Base-by-base conservation (phyloP, 2,329 filamentous ascomycete species). In the Colletotrichum cuscutae region DNA sequence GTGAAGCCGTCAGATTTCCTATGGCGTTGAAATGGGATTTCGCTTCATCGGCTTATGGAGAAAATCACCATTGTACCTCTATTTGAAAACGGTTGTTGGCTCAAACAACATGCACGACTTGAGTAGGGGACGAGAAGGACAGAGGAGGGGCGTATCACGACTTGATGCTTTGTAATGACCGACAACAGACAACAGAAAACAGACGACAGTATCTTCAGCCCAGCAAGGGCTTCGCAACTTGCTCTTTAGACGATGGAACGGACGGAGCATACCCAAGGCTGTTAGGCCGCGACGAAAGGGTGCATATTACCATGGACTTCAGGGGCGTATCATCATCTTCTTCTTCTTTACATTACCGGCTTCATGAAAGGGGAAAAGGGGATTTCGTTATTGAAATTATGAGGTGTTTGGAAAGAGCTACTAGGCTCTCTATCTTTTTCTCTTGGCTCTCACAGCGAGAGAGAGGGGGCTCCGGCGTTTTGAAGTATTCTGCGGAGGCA, bases 1-100 rank as follows among this genome's bases (percentile, higher is more conserved):
- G 70, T 70, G 19, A 72, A 59, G 53, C 32, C 66, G 13, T 54
- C 54, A 1, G 70, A 72, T 32, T 72, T 72, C 49, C 30, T 72
- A 5, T 72, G 70, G 65, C 59, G 60, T 24, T 72, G 46, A 69
- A 4, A 9, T 30, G 9, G 12, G 4, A 5, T 42, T 19, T 3
- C 13, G 15, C 13, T 42, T 42, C 37, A 19, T 15, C 3, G 13
- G 15, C 37, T 42, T 42, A 7, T 42, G 37, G 13, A 15, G 13
- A 13, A 11, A 49, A 22, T 49, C 42, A 22, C 19, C 42, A 49
- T n/a, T 49, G 42, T 49, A 49, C 7, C 15, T 49, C 42, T 49
- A 49, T 49, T 49, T n/a, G 42, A 11, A 8, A n/a, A n/a, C 19
- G 42, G 19, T 4, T 4, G 19, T 49, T 49, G 42, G 42, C 42